Evolutionary conservation across 768 basidiomycete species (phyloP), one percentile per base, ranked within the genome.

Genomic region (Rhizopogon roseolus): DNA sequence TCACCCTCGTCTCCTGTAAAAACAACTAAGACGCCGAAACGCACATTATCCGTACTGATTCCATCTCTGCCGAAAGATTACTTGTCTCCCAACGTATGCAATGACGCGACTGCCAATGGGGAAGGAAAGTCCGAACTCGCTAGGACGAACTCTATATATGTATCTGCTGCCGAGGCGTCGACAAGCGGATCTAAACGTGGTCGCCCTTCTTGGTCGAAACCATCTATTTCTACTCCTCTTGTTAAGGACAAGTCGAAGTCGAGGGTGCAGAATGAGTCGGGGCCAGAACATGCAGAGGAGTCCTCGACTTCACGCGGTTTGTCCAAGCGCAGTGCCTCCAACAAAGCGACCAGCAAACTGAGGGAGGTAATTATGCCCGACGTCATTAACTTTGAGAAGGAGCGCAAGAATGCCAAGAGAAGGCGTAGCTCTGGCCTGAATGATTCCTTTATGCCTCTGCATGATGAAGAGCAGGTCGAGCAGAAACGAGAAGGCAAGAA

Each of bases 361-460:
- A 73, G 72, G 41, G 71, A 79, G 7, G 71, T 73, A 49, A 72
- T 93, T 53, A 92, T 93, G 84, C 90, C 90, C 0, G 91, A 93
- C 59, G 75, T 90, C 3, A 58, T 84, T 39, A 79, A 74, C 53
- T 93, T 77, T 61, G 81, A 91, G 64, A 79, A 79, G 60, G 85
- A 93, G 71, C 75, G 80, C 73, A 80, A 79, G 59, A 69, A 64
- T 50, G 60, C 55, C 38, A 70, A 70, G 61, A 64, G 65, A 41
- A 56, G 62, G 54, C 66, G 68, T 32, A 63, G 64, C 45, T 54
- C 64, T 63, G 67, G 68, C 58, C 45, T 64, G 66, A 69, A 70
- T 62, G 62, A 69, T 64, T 60, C 59, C 1, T 36, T 56, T 5
- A 27, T 41, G 8, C 53, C 57, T 16, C 10, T 41, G n/a, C 29